phyloP scores from a whole-genome alignment of 2,329 filamentous ascomycete genomes.

The Paracorniculantispora psalliotae region DNA sequence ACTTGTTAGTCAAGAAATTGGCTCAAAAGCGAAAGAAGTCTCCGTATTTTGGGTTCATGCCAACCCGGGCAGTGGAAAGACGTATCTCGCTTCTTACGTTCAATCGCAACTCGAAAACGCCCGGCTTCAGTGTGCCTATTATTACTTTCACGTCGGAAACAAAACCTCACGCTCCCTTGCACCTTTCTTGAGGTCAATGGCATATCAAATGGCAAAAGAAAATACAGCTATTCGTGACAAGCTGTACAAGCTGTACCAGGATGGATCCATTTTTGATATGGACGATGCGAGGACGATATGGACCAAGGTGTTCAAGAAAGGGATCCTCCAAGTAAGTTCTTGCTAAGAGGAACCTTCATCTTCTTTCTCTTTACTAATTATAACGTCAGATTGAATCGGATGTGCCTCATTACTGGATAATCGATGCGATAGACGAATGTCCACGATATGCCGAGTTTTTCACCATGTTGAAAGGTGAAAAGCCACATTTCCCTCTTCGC shows the following conservation, averaged over 20 bases:
- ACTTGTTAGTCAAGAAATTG: background rate
- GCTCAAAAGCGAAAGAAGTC: background rate
- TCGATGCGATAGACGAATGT: slow-evolving; percentile 34
- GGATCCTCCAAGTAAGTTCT: slow-evolving; percentile 24
- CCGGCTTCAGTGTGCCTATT: slow-evolving; percentile 7
- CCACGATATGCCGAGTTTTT: slow-evolving; percentile 21
- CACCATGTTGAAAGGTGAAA: slow-evolving; percentile 19
- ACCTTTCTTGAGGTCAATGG: slow-evolving; percentile 23
- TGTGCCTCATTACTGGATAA: slow-evolving; percentile 27
- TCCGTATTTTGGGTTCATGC: slow-evolving; percentile 1
- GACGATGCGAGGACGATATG: slow-evolving; percentile 27
- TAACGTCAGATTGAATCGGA: slow-evolving; percentile 13
- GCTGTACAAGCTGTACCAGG: slow-evolving; percentile 20
- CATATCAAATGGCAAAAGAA: slow-evolving; percentile 28
- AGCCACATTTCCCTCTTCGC: slow-evolving; percentile 19
- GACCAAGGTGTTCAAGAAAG: slow-evolving; percentile 27
- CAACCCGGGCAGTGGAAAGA: background rate
- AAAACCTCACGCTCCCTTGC: slow-evolving; percentile 15
- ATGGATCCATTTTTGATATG: slow-evolving; percentile 20
- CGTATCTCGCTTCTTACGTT: background rate
- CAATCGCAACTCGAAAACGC: background rate
- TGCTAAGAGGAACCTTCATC: background rate
- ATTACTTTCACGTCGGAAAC: slow-evolving; percentile 20
- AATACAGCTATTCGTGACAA: slow-evolving; percentile 20
- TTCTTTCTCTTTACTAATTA: too few species aligned